phyloP scores from a whole-genome alignment of 2,329 filamentous ascomycete species.

The Talaromyces funiculosus region DNA sequence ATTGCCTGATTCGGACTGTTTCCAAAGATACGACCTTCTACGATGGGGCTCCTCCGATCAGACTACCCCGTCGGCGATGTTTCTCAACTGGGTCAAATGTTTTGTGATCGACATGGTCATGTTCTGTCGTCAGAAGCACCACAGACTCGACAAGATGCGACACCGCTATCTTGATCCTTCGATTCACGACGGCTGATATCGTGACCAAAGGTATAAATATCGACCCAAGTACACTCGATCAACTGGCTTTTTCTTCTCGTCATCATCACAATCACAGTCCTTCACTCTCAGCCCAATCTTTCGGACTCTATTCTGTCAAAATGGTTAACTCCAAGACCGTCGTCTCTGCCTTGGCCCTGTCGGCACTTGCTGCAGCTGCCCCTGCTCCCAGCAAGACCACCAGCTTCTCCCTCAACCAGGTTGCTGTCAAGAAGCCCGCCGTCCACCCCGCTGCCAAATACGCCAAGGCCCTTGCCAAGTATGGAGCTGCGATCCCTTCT shows the following conservation, averaged over 20 bases:
- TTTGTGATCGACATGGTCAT: not conserved
- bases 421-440: constrained; percentile 7
- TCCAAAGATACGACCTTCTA: not conserved
- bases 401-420: constrained; percentile 13
- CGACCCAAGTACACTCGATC: not conserved
- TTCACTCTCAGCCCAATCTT: not conserved
- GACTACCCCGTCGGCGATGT: constrained; percentile 1
- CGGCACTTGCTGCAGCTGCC: constrained; percentile 10
- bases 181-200: not conserved
- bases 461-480: constrained; percentile 12
- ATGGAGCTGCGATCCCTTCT: not conserved
- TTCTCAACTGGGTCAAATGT: not conserved
- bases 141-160: not conserved
- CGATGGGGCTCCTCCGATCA: not conserved
- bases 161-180: constrained; percentile 5
- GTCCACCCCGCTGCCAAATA: constrained; percentile 10
- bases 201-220: constrained; percentile 2
- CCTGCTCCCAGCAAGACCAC: constrained; percentile 5
- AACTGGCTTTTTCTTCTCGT: not conserved
- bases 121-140: not conserved
- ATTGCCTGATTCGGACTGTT: not conserved
- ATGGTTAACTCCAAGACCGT: constrained; percentile 15
- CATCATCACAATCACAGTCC: not conserved
- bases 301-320: not conserved
- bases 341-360: constrained; percentile 13